These are phyloP conservation scores for Rubroshorea leprosula DNA, from an alignment of 345 rosid genomes.

Conservation along the genomic window DNA sequence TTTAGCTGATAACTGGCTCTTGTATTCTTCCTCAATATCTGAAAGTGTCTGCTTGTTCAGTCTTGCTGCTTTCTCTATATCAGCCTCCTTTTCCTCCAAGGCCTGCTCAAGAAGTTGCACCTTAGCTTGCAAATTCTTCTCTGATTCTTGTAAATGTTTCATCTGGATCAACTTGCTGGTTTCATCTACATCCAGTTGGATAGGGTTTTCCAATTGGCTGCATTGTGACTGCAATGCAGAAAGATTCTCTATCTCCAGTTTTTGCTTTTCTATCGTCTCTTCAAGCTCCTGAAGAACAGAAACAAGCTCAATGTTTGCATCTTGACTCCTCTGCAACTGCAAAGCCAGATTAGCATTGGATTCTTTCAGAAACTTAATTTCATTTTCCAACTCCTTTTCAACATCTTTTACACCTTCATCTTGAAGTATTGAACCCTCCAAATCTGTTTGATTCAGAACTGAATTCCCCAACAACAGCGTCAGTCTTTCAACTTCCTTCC, in stretches of 20 bases:
- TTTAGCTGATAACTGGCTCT: conserved; percentile 24
- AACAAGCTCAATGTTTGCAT: conserved; percentile 55
- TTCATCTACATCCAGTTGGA: conserved; percentile 22
- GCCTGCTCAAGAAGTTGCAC: conserved; percentile 33
- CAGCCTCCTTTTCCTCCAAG: conserved; percentile 16
- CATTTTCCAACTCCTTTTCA: conserved; percentile 42
- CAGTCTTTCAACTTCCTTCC: conserved; percentile 40
- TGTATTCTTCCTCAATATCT: conserved; percentile 20
- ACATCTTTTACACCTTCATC: conserved; percentile 12
- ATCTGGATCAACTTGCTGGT: conserved; percentile 24
- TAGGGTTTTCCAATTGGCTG: conserved; percentile 24
- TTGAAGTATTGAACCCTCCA: conserved; percentile 23
- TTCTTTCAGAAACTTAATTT: conserved; percentile 41
- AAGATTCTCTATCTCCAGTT: conserved; percentile 32
- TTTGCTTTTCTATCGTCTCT: conserved; percentile 46
- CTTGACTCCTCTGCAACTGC: conserved; percentile 57
- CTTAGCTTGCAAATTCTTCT: conserved; percentile 28
- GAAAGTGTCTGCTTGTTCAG: conserved; percentile 10
- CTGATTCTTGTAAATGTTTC: conserved; percentile 31
- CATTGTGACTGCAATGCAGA: conserved; percentile 21
- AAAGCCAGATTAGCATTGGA: conserved; percentile 32
- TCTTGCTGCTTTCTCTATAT: conserved; percentile 3
- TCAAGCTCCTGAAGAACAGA: conserved; percentile 54
- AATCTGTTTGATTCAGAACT: conserved; percentile 11
- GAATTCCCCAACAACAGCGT: conserved; percentile 27